phyloP scores from a whole-genome alignment of 164 flowering plant species.

The Tetracentron sinense region DNA sequence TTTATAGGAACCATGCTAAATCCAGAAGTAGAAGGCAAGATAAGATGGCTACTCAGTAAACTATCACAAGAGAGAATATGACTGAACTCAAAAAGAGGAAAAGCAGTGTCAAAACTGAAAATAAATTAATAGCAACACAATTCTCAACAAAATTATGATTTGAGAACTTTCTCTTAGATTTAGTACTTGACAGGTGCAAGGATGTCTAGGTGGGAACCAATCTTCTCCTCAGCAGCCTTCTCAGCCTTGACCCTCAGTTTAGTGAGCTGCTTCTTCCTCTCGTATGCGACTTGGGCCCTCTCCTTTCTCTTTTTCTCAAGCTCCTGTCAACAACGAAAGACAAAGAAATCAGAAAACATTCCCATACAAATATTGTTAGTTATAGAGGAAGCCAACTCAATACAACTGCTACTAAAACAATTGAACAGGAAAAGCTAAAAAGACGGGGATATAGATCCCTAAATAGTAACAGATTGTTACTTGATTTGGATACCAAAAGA shows the following conservation, averaged over 20 bases:
- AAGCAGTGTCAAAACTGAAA: too few species aligned
- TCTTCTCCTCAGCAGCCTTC: slow-evolving; percentile 65
- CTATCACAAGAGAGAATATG: too few species aligned
- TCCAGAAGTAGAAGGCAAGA: too few species aligned
- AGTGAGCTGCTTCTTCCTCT: slow-evolving; percentile 57
- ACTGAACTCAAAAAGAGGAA: too few species aligned
- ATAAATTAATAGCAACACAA: too few species aligned
- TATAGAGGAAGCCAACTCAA: background rate
- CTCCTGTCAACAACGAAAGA: slow-evolving; percentile 1
- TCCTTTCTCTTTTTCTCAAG: slow-evolving; percentile 23
- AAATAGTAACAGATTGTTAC: too few species aligned
- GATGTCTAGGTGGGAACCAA: slow-evolving; percentile 58
- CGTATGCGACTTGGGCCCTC: slow-evolving; percentile 31
- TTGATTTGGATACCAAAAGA: too few species aligned
- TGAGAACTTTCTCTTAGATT: too few species aligned
- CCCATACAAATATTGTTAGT: background rate
- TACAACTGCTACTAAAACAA: background rate
- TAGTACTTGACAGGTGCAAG: slow-evolving; percentile 61
- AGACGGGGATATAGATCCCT: too few species aligned
- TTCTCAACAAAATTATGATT: too few species aligned
- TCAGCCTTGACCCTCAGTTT: slow-evolving; percentile 68
- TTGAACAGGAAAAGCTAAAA: background rate
- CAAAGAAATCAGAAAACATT: background rate
- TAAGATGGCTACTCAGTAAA: too few species aligned
- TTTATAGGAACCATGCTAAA: too few species aligned